phyloP scores from a whole-genome alignment of 306 rosid species.

The Inga leiocalycina region DNA sequence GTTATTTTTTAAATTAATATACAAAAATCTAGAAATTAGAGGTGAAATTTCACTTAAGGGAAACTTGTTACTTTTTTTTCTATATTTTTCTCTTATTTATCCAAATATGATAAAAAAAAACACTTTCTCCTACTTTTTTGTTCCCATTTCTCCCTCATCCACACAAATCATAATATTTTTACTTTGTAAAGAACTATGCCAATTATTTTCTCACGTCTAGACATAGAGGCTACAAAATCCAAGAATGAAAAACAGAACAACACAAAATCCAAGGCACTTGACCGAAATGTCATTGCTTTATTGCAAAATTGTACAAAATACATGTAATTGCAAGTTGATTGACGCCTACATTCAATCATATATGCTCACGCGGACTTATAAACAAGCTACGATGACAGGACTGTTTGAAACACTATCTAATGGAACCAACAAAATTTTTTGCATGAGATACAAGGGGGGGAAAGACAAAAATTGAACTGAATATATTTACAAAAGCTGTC shows the following conservation, averaged over 20 bases:
- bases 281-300: neutral
- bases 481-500: conserved; percentile 42
- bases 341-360: conserved; percentile 25
- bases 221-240: neutral
- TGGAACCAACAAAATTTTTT: conserved; percentile 26
- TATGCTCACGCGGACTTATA: conserved; percentile 20
- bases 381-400: conserved; percentile 23
- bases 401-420: conserved; percentile 36
- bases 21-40: no score
- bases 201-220: neutral
- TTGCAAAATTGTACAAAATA: conserved; percentile 4
- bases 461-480: conserved; percentile 3
- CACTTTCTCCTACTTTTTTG: neutral
- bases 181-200: neutral
- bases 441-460: neutral
- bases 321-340: conserved; percentile 5
- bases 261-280: neutral
- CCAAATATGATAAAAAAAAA: no score
- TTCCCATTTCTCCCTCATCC: neutral
- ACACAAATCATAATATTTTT: neutral
- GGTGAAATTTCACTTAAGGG: no score
- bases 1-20: no score
- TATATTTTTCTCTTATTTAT: no score
- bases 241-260: neutral
- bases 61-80: no score